Evolutionary conservation across 768 basidiomycete genomes (phyloP), one percentile per base, ranked within the genome.

Genomic region (Coprinopsis marcescibilis): DNA sequence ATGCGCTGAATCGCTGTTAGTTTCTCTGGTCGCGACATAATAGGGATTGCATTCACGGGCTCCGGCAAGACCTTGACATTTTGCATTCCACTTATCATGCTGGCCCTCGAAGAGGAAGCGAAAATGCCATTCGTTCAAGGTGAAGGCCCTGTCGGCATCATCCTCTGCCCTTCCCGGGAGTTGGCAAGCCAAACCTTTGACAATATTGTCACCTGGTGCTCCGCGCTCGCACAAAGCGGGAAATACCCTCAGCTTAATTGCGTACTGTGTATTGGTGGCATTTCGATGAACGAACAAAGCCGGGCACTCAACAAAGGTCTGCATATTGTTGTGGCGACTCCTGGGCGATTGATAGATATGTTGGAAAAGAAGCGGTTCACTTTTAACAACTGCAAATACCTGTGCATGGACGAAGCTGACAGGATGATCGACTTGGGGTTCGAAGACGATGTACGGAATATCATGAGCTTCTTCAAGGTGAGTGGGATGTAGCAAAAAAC

Each of bases 351-450:
- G 44, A 97, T 98, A 52, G 96, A 99, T 65, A 95, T 99, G 91
- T 67, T 99, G 53, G 93, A 96, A 65, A 98, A 97, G 73, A 89
- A 81, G 64, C 78, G 83, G 52, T 89, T 99, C 57, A 90, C 85
- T 4, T 86, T 98, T 61, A 86, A 88, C 51, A 85, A 84, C 52
- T 97, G 94, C 84, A 93, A 91, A 71, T 96, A 81, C 61, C 69
- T 99, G 10, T 97, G 94, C 61, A 93, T 99, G 91, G 96, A 99
- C 66, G 96, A 99, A 67, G 96, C 96, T 0, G 96, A 99, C 67
- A 74, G 96, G 49, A 99, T 99, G 96, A 93, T 99, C 50, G 96
- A 99, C 60, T 73, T 97, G 61, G 96, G 96, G 0, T 99, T 99
- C 58, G 96, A 99, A 65, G 96, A 99, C 51, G 96, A 99, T 56